A percentile compares a stretch with the other conserved stretches of the same genome.
Evolutionary conservation across 495 filamentous ascomycete genomes (phyloP).

Genomic region (Xylaria intraflava): DNA sequence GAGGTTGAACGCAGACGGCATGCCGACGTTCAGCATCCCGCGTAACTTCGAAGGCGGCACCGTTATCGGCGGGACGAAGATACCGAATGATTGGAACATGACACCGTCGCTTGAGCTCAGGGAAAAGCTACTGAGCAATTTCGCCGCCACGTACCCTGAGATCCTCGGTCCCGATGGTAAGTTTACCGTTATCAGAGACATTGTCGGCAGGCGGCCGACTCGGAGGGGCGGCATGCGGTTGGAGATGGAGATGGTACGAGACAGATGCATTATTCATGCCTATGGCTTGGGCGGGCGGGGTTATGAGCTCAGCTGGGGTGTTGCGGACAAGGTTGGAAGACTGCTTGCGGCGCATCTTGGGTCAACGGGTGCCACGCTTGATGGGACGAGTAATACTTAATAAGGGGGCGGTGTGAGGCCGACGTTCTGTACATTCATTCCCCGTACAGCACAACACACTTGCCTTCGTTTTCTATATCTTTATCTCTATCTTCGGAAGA

Average conservation of each 20-base stretch:
- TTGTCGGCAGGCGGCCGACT: constrained; percentile 41
- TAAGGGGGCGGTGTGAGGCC: no score
- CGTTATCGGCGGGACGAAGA: constrained; percentile 58
- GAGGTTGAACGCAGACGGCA: constrained; percentile 52
- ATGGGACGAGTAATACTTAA: no score
- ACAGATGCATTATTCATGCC: constrained; percentile 49
- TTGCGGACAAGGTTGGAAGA: constrained; percentile 34
- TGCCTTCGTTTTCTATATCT: no score
- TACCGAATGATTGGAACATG: constrained; percentile 50
- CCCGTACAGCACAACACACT: no score
- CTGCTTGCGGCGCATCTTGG: constrained; percentile 24
- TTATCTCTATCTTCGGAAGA: no score
- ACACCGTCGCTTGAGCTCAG: constrained; percentile 42
- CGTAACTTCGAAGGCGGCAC: constrained; percentile 54
- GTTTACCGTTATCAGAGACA: constrained; percentile 35
- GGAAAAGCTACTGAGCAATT: constrained; percentile 37
- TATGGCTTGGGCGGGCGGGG: constrained; percentile 59
- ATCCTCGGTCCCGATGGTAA: constrained; percentile 26
- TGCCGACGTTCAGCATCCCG: constrained; percentile 53
- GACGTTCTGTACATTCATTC: no score
- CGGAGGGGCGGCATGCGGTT: constrained; percentile 37
- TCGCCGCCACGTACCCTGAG: constrained; percentile 32
- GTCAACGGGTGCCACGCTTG: not conserved
- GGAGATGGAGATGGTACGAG: constrained; percentile 33
- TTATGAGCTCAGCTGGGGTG: constrained; percentile 46